These are phyloP conservation scores for Cladosporium sp. DNA, from an alignment of 2,329 filamentous ascomycete genomes.

Conservation along the genomic window DNA sequence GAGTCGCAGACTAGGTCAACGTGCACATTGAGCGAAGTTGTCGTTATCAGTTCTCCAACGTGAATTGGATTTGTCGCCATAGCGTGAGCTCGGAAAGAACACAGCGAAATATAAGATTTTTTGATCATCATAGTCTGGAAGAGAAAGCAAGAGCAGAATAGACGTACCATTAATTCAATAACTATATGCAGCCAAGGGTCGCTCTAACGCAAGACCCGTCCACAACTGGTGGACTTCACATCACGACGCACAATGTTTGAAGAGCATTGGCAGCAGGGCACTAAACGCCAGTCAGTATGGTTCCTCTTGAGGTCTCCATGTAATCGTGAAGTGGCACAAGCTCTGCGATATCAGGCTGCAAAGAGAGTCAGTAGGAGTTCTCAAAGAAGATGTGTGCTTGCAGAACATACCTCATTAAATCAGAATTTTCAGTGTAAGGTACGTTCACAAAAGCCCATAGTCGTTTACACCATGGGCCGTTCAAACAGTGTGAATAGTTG, in stretches of 20 bases:
- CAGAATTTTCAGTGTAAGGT: conserved; percentile 62
- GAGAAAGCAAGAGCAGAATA: neutral
- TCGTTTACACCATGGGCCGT: conserved; percentile 48
- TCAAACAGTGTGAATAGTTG: conserved; percentile 70
- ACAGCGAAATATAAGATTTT: conserved; percentile 55
- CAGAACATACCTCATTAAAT: conserved; percentile 61
- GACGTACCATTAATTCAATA: conserved; percentile 12
- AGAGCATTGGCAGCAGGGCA: neutral
- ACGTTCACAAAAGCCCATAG: conserved; percentile 50
- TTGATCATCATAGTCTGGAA: conserved; percentile 51
- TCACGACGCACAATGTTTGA: neutral
- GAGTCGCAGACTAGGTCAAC: neutral
- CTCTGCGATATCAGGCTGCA: conserved; percentile 29
- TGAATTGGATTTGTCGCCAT: conserved; percentile 58
- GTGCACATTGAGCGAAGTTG: neutral
- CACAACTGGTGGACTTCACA: neutral
- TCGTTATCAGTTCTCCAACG: conserved; percentile 61
- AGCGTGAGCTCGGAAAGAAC: conserved; percentile 57
- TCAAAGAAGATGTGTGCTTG: conserved; percentile 24
- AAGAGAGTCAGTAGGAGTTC: conserved; percentile 25
- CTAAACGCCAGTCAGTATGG: neutral
- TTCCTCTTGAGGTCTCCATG: neutral
- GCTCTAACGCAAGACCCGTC: conserved; percentile 7
- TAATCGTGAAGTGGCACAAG: conserved; percentile 1
- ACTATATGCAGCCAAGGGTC: conserved; percentile 2